Conservation (phyloP, 495 filamentous ascomycete genomes). For the Pseudevernia furfuracea region DNA sequence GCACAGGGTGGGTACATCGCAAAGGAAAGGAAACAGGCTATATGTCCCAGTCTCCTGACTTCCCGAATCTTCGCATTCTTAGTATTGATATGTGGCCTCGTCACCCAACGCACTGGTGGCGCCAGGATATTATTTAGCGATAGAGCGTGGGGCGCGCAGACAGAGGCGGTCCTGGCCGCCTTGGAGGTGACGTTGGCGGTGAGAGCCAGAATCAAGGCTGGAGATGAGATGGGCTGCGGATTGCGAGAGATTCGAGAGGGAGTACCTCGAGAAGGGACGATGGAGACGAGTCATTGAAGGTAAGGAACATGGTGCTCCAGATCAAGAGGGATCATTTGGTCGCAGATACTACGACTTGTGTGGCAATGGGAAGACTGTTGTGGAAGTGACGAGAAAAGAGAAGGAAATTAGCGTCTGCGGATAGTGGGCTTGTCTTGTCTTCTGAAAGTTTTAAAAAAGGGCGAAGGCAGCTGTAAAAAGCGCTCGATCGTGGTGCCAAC, state of each 20-base stretch:
- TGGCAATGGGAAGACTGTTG: not conserved
- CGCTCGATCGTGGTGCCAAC: no score
- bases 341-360: not conserved
- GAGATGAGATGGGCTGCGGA: not conserved
- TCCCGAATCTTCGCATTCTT: not conserved
- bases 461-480: no score
- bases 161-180: not conserved
- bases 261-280: not conserved
- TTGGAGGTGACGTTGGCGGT: not conserved
- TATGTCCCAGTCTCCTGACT: not conserved
- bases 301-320: not conserved
- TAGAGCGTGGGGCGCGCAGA: not conserved
- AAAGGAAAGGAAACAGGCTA: not conserved
- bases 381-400: not conserved
- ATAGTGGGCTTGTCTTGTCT: no score
- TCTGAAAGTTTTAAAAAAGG: no score
- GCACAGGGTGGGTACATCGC: no score
- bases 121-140: accelerated
- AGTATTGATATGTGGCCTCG: not conserved
- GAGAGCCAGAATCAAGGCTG: not conserved
- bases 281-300: not conserved
- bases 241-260: not conserved
- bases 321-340: not conserved
- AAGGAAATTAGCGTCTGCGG: not conserved
- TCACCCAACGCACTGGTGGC: not conserved